These are phyloP conservation scores for Spizellomyces punctatus DNA, from an alignment of 192 early-diverging fungal genomes.

Conservation along the genomic window DNA sequence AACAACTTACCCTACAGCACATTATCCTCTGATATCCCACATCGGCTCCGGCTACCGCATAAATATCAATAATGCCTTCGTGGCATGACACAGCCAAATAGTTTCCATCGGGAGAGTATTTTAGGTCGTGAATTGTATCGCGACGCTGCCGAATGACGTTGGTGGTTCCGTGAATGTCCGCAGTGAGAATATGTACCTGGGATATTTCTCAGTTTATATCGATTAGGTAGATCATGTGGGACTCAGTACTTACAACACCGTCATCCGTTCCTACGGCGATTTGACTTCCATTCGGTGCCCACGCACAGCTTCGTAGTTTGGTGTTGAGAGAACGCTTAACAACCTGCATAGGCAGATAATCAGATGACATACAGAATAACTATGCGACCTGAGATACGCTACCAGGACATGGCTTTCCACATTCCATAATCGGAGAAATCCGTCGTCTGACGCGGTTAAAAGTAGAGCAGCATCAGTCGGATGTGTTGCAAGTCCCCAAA, in stretches of 20 bases:
- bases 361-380: neutral
- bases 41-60: constrained; percentile 13
- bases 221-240: neutral
- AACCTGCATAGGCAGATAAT: constrained; percentile 1
- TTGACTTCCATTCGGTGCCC: constrained; percentile 5
- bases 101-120: constrained; percentile 31
- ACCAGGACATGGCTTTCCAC: neutral
- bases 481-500: constrained; percentile 45
- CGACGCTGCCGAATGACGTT: constrained; percentile 28
- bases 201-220: neutral
- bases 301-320: constrained; percentile 33
- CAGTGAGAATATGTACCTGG: constrained; percentile 33
- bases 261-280: constrained; percentile 38
- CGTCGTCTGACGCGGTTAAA: constrained; percentile 35
- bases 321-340: constrained; percentile 1
- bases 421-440: constrained; percentile 32
- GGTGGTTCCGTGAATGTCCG: constrained; percentile 19
- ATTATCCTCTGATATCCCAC: constrained; percentile 29
- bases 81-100: constrained; percentile 36
- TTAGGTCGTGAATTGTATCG: constrained; percentile 35
- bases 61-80: constrained; percentile 38
- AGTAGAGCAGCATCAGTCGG: constrained; percentile 21
- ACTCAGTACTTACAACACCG: constrained; percentile 24
- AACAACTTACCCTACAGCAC: constrained; percentile 24
- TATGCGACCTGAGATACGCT: neutral